Evolutionary conservation across 768 basidiomycete genomes (phyloP).

Genomic region (Russula dissimulans): DNA sequence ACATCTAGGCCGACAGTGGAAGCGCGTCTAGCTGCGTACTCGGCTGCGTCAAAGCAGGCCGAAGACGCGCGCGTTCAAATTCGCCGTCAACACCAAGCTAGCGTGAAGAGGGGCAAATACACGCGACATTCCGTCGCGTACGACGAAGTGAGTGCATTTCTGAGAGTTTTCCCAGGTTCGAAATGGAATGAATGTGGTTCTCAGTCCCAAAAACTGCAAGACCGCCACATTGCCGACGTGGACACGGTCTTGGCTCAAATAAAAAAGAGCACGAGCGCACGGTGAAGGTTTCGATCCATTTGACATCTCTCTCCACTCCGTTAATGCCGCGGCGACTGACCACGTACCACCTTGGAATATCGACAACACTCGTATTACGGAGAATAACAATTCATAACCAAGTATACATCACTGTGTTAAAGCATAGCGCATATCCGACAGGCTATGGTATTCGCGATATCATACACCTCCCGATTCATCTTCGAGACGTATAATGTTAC

Average conservation of each 20-base stretch:
- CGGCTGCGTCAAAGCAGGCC: slow-evolving; percentile 49
- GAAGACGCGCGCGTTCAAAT: slow-evolving; percentile 72
- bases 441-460: neutral
- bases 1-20: slow-evolving; percentile 64
- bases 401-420: neutral
- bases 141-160: slow-evolving; percentile 46
- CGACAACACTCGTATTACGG: neutral
- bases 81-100: slow-evolving; percentile 57
- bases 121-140: slow-evolving; percentile 59
- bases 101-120: slow-evolving; percentile 60
- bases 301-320: neutral
- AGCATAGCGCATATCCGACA: neutral
- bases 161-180: neutral
- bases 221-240: slow-evolving; percentile 52
- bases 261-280: slow-evolving; percentile 44
- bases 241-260: slow-evolving; percentile 55
- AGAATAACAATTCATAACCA: neutral
- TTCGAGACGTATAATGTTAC: neutral
- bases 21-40: slow-evolving; percentile 46
- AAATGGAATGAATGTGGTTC: neutral
- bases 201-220: slow-evolving; percentile 69
- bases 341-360: neutral
- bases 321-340: neutral
- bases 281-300: slow-evolving; percentile 3
- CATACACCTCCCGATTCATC: neutral